Conservation (phyloP, 257 asterid species). For the Rhazya stricta region DNA sequence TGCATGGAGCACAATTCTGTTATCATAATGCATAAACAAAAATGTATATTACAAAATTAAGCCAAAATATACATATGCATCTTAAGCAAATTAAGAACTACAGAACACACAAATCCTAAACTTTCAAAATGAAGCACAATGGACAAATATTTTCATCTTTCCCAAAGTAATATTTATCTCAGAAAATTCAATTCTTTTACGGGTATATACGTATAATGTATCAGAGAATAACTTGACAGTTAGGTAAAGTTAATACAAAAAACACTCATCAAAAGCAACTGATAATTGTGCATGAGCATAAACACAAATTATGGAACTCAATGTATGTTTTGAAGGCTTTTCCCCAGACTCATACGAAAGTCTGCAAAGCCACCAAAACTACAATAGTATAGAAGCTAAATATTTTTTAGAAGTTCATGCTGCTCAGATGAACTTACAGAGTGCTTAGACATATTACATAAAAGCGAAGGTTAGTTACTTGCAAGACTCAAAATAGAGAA, state of each 20-base stretch:
- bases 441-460: not conserved
- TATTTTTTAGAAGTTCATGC: not conserved
- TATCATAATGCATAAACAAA: not conserved
- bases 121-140: not conserved
- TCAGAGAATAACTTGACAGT: too few relatives aligned
- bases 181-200: not conserved
- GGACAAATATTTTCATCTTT: not conserved
- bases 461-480: not conserved
- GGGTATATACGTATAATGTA: not conserved
- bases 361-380: not conserved
- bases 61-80: not conserved
- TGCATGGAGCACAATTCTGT: not conserved
- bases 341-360: not conserved
- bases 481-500: not conserved
- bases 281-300: not conserved
- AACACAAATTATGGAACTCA: not conserved
- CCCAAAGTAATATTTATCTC: not conserved
- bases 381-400: not conserved
- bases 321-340: not conserved
- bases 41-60: not conserved
- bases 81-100: not conserved
- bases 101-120: not conserved
- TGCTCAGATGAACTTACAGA: not conserved
- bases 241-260: not conserved
- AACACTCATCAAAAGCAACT: not conserved